Conservation (phyloP, 345 rosid genomes). For the Passiflora organensis region DNA sequence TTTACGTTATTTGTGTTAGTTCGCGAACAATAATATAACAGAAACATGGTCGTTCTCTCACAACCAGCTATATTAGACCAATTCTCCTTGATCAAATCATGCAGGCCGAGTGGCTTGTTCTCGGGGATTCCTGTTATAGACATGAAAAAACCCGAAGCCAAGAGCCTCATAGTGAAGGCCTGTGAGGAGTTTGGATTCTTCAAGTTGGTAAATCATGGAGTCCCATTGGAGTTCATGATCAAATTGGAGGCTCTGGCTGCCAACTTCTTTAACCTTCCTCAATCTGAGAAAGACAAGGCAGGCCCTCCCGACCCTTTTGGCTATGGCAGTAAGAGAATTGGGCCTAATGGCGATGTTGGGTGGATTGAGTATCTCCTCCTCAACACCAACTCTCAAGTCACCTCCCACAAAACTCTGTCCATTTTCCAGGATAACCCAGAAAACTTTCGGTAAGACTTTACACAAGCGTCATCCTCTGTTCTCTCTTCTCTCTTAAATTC, state of each 20-base stretch:
- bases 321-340: slow-evolving; percentile 65
- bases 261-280: slow-evolving; percentile 57
- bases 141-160: slow-evolving; percentile 57
- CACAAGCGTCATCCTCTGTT: no score
- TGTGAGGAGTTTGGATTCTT: slow-evolving; percentile 77
- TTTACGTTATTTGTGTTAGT: background rate
- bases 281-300: slow-evolving; percentile 46
- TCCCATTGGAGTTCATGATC: slow-evolving; percentile 44
- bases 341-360: slow-evolving; percentile 68
- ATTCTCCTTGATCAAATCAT: slow-evolving; percentile 48
- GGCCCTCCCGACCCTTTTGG: slow-evolving; percentile 84
- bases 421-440: slow-evolving; percentile 29
- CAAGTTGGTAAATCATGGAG: slow-evolving; percentile 75
- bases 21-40: background rate
- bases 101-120: slow-evolving; percentile 36
- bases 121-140: slow-evolving; percentile 54
- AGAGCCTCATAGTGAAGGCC: slow-evolving; percentile 43
- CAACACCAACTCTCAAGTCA: slow-evolving; percentile 33
- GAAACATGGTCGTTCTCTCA: slow-evolving; percentile 63
- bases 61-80: slow-evolving; percentile 46
- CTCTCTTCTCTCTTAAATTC: no score
- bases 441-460: slow-evolving; percentile 57
- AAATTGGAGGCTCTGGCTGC: slow-evolving; percentile 49
- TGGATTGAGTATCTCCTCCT: slow-evolving; percentile 75
- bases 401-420: slow-evolving; percentile 24